A percentile compares a stretch with the other conserved stretches of the same genome.
phyloP scores from a whole-genome alignment of 2,329 filamentous ascomycete genomes.

The Ascochyta rabiei region DNA sequence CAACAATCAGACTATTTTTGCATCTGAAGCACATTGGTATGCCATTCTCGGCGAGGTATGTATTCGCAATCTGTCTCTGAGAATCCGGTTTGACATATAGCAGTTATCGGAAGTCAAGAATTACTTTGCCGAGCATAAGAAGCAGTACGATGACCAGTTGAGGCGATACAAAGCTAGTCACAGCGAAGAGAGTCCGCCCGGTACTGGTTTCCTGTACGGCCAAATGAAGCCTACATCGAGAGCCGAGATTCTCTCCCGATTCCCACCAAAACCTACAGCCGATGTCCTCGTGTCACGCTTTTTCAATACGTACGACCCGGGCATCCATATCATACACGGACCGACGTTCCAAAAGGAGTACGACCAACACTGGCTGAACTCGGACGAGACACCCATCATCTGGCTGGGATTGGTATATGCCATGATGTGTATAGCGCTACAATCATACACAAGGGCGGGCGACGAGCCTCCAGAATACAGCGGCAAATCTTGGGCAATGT shows the following conservation, averaged over 20 bases:
- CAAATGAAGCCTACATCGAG: conserved; percentile 72
- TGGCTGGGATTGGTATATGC: conserved; percentile 81
- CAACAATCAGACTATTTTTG: conserved; percentile 56
- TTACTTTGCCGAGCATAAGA: conserved; percentile 85
- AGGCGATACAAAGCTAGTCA: conserved; percentile 75
- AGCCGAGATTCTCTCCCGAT: conserved; percentile 75
- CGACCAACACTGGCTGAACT: conserved; percentile 72
- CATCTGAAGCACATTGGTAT: conserved; percentile 60
- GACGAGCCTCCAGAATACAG: conserved; percentile 81
- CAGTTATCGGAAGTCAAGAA: conserved; percentile 91
- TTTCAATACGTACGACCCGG: conserved; percentile 79
- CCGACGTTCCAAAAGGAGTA: conserved; percentile 79
- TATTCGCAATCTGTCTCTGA: neutral
- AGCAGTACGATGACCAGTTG: conserved; percentile 83
- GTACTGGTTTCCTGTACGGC: conserved; percentile 80
- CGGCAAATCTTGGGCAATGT: conserved; percentile 62
- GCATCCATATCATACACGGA: conserved; percentile 63
- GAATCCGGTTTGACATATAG: conserved; percentile 11
- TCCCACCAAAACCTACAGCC: conserved; percentile 83
- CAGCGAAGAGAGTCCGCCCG: conserved; percentile 60
- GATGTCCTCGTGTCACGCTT: conserved; percentile 86
- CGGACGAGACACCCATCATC: conserved; percentile 73
- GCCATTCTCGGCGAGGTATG: conserved; percentile 58
- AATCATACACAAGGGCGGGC: conserved; percentile 79
- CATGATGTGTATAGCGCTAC: conserved; percentile 76